Evolutionary conservation across 176 grass and related monocot genomes (phyloP), one percentile per base, ranked within the genome.

Genomic region (Phyllostachys edulis): DNA sequence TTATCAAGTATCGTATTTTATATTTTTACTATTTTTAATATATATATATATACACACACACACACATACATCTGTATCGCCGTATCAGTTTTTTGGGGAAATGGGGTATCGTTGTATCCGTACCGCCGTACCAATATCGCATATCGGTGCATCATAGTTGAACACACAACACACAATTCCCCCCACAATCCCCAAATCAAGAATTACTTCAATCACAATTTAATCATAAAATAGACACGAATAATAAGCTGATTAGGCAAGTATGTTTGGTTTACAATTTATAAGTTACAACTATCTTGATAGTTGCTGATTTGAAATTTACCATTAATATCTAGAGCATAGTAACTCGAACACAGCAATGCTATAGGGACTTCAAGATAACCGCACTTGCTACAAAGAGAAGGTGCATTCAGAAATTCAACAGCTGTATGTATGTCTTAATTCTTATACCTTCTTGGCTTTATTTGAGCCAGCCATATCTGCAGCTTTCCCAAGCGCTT

Each of bases 401-500:
- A 56, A 17, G 15, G 29, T 24, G 63, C 42, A 74, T 45, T 54
- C 40, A 12, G 42, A 84, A 45, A 67, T 80, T 18, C 45, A 68
- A 67, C 17, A 75, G 57, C 0, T 5, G 10, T 40, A 38, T 47
- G 69, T 59, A 24, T 80, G 51, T 4, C 6, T 34, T 34, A 34
- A 34, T 34, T 34, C 32, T 0, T 75, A 46, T 89, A 95, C 96
- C 96, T 93, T 98, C 64, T 92, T 95, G 51, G 69, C 69, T 87
- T 90, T 92, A 79, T 85, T 83, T 81, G 93, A 95, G 45, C 84
- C 80, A 79, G 91, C 96, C 77, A 95, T 85, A 92, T 95, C 93
- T 70, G 89, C 96, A 85, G 89, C 91, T 90, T 95, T 98, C 67
- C 91, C 96, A 10, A 98, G 88, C 17, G n/a, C 89, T 85, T 82